A percentile compares a stretch with the other conserved stretches of the same genome.
Evolutionary conservation across 208 protist species (phyloP).

Genomic region (Leishmania braziliensis): DNA sequence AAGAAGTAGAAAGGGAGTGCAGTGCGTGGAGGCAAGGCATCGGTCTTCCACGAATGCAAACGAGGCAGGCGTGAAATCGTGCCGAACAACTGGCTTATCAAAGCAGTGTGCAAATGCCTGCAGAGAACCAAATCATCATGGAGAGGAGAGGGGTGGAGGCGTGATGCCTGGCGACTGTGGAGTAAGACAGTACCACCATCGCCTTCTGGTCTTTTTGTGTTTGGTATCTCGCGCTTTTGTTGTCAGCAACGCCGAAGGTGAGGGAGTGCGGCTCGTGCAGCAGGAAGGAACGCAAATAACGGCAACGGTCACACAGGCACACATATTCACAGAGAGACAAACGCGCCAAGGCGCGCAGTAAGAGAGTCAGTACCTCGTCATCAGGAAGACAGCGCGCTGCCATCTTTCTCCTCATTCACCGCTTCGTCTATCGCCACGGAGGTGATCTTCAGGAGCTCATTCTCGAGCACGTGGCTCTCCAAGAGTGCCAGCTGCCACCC

Average conservation of each 20-base stretch:
- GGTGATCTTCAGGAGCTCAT: constrained; percentile 6
- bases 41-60: neutral
- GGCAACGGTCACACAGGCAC: neutral
- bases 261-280: neutral
- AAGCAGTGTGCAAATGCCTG: neutral
- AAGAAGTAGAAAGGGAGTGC: neutral
- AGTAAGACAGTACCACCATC: neutral
- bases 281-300: neutral
- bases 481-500: constrained; percentile 32
- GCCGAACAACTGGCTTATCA: neutral
- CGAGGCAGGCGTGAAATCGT: neutral
- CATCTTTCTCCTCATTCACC: constrained; percentile 9
- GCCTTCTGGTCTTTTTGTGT: neutral
- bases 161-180: neutral
- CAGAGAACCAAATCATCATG: neutral
- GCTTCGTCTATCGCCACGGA: constrained; percentile 8
- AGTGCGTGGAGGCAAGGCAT: neutral
- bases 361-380: neutral
- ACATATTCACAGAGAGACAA: neutral
- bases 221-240: neutral
- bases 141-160: neutral
- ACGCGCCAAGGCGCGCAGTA: neutral
- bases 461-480: constrained; percentile 21
- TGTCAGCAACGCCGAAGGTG: neutral
- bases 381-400: neutral